Percentiles rank a stretch among this genome's conserved stretches.
Evolutionary conservation across 257 asterid species (phyloP).

Genomic region (Ehretia macrophylla): DNA sequence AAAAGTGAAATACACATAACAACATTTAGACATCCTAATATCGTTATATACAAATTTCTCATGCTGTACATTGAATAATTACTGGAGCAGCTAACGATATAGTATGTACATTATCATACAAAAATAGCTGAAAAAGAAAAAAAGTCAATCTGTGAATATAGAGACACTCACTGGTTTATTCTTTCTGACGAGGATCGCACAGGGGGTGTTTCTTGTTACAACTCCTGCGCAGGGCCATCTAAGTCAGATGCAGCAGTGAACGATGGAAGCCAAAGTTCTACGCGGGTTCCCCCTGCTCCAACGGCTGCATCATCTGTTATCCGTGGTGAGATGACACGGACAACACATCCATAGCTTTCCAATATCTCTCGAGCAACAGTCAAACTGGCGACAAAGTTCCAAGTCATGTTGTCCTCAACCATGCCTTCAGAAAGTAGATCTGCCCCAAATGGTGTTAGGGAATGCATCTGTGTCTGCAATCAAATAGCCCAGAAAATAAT

Average conservation of each 20-base stretch:
- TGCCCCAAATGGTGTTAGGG: conserved; percentile 75
- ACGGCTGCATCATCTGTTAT: conserved; percentile 36
- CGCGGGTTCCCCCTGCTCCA: conserved; percentile 79
- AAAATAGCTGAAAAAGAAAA: background rate
- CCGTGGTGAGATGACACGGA: conserved; percentile 81
- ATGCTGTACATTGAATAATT: background rate
- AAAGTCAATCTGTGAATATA: background rate
- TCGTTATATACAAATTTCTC: conserved; percentile 2
- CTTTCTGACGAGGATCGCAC: background rate
- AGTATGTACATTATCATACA: background rate
- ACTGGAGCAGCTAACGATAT: background rate
- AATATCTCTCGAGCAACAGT: conserved; percentile 94
- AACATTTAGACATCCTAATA: background rate
- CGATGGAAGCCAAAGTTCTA: conserved; percentile 90
- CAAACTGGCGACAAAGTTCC: conserved; percentile 92
- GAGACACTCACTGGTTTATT: background rate
- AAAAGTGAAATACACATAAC: background rate
- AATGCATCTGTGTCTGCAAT: conserved; percentile 90
- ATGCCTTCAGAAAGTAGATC: conserved; percentile 58
- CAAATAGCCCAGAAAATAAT: conserved; percentile 2
- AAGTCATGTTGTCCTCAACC: conserved; percentile 80
- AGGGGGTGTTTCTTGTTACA: conserved; percentile 14
- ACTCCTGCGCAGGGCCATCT: conserved; percentile 23
- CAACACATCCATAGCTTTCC: conserved; percentile 78
- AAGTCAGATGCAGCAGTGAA: conserved; percentile 27